Evolutionary conservation across 2,329 filamentous ascomycete genomes (phyloP).

Genomic region (Monosporascus ibericus): DNA sequence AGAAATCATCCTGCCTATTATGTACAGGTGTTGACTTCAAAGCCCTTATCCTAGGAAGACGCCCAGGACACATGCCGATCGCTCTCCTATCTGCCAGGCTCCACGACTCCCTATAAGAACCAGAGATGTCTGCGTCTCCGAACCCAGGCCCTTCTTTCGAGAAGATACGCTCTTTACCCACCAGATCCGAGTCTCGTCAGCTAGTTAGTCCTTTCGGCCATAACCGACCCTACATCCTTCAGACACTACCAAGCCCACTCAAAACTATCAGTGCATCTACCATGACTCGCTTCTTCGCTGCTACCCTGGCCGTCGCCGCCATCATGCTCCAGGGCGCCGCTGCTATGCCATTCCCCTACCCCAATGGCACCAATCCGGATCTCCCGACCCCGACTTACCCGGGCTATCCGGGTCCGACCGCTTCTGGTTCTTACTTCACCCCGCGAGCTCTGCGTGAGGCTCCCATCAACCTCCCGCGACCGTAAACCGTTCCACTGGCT

Average conservation of each 20-base stretch:
- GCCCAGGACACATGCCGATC: slow-evolving; percentile 18
- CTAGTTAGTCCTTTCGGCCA: slow-evolving; percentile 3
- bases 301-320: slow-evolving; percentile 20
- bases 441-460: background rate
- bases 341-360: slow-evolving; percentile 17
- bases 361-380: slow-evolving; percentile 11
- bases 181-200: background rate
- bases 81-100: background rate
- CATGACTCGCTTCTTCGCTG: slow-evolving; percentile 25
- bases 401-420: background rate
- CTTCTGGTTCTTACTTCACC: background rate
- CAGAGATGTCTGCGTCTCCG: background rate
- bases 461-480: background rate
- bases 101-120: background rate
- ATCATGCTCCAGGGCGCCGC: slow-evolving; percentile 17
- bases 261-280: slow-evolving; percentile 2
- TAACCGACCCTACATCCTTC: slow-evolving; percentile 4
- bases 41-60: background rate
- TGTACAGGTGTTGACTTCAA: background rate
- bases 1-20: background rate
- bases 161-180: background rate
- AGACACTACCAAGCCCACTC: slow-evolving; percentile 2
- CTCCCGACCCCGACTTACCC: slow-evolving; percentile 6
- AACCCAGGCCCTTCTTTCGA: background rate
- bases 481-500: background rate